phyloP scores from a whole-genome alignment of 148 eudicot species.

The Pharnaceum exiguum region DNA sequence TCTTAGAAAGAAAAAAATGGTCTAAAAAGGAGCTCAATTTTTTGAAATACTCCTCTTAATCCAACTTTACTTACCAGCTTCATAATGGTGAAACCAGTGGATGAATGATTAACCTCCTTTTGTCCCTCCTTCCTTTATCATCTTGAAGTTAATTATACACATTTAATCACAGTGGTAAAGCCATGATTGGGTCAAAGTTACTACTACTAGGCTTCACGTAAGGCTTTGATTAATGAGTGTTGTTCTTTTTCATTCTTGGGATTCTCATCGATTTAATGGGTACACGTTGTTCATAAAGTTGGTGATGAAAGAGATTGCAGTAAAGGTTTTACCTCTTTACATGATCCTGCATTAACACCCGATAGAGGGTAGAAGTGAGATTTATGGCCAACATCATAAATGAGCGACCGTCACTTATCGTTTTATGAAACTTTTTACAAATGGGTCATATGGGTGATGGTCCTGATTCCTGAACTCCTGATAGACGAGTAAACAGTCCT shows the following conservation, averaged over 20 bases:
- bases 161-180: no score
- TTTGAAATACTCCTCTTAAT: no score
- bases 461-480: no score
- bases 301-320: not conserved
- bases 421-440: no score
- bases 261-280: slow-evolving; percentile 15
- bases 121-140: not conserved
- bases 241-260: not conserved
- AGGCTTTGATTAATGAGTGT: not conserved
- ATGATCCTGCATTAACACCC: no score
- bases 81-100: not conserved
- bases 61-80: not conserved
- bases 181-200: not conserved
- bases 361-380: no score
- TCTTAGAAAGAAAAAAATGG: no score
- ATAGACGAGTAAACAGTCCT: no score
- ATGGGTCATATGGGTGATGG: no score
- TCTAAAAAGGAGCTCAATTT: no score
- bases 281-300: not conserved
- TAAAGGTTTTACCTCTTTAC: slow-evolving; percentile 18
- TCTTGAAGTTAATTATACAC: not conserved
- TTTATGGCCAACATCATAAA: no score
- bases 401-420: no score
- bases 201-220: not conserved
- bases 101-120: slow-evolving; percentile 7